Conservation (phyloP, 306 rosid species). For the barrel medic (Medicago truncatula) region DNA sequence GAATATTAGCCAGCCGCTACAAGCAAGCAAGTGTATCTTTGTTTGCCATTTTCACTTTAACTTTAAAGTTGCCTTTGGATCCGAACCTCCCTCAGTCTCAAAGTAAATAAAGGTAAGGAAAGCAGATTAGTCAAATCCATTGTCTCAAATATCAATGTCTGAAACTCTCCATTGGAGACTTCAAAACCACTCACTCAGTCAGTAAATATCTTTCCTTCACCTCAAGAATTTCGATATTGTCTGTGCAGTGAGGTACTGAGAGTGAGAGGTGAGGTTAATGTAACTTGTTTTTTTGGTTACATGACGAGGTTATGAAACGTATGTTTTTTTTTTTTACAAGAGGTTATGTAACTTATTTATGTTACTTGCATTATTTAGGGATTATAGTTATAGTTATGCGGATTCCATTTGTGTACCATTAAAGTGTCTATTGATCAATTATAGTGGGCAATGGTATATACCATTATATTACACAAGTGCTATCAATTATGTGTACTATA, state of each 20-base stretch:
- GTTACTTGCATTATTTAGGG: no score
- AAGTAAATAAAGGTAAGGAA: slow-evolving; percentile 44
- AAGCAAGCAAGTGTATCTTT: slow-evolving; percentile 45
- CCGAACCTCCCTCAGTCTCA: not conserved
- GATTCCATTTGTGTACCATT: no score
- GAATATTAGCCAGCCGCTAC: slow-evolving; percentile 46
- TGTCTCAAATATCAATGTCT: slow-evolving; percentile 41
- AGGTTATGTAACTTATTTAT: no score
- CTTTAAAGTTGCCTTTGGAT: slow-evolving; percentile 39
- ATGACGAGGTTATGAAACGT: no score
- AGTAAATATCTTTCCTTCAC: not conserved
- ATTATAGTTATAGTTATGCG: no score
- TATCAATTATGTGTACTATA: no score
- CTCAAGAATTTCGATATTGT: not conserved
- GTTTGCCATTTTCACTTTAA: not conserved
- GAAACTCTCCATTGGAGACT: slow-evolving; percentile 22
- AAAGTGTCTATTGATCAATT: no score
- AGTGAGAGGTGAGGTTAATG: not conserved
- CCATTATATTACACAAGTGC: no score
- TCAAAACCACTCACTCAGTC: slow-evolving; percentile 33
- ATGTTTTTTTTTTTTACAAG: no score
- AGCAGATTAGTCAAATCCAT: slow-evolving; percentile 33
- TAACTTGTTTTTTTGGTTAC: not conserved
- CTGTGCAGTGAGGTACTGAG: not conserved
- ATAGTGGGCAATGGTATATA: no score